Percentiles rank a stretch among this genome's conserved stretches.
These are phyloP conservation scores for Penicillium occitanis DNA, from an alignment of 2,329 filamentous ascomycete genomes.

Conservation along the genomic window DNA sequence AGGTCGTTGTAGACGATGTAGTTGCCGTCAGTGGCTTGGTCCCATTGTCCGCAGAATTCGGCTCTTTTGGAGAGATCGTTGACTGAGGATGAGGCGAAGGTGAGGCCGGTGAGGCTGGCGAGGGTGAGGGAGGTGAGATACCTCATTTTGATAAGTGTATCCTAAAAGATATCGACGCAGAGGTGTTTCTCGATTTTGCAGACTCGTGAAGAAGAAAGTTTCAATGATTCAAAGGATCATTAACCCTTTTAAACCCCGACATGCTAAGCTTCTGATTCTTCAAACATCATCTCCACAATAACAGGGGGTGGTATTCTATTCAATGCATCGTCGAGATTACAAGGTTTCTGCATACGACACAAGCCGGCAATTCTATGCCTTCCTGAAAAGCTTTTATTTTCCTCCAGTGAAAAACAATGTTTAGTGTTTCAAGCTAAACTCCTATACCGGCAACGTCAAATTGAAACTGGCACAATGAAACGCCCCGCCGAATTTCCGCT, in stretches of 20 bases:
- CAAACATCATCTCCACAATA: neutral
- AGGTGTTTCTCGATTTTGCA: neutral
- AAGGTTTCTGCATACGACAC: neutral
- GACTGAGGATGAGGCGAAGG: constrained; percentile 22
- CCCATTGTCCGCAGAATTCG: constrained; percentile 45
- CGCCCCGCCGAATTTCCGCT: neutral
- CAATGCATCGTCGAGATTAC: neutral
- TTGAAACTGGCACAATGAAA: constrained; percentile 1
- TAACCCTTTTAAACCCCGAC: neutral
- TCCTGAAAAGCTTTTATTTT: neutral
- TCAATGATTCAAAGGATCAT: neutral
- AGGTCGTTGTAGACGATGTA: constrained; percentile 57
- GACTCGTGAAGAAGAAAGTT: neutral
- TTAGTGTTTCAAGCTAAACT: neutral
- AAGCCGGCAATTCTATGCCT: neutral
- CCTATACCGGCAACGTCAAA: neutral
- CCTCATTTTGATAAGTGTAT: constrained; percentile 6
- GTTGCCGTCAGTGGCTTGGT: constrained; percentile 36
- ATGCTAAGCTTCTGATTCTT: neutral
- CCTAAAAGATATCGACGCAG: neutral
- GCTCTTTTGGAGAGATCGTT: constrained; percentile 29
- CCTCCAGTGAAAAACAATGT: constrained; percentile 6
- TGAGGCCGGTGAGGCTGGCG: constrained; percentile 6
- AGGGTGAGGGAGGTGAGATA: constrained; percentile 2
- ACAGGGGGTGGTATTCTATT: neutral